phyloP scores from a whole-genome alignment of 73 alveolate species.

The Uronychia setigera region DNA sequence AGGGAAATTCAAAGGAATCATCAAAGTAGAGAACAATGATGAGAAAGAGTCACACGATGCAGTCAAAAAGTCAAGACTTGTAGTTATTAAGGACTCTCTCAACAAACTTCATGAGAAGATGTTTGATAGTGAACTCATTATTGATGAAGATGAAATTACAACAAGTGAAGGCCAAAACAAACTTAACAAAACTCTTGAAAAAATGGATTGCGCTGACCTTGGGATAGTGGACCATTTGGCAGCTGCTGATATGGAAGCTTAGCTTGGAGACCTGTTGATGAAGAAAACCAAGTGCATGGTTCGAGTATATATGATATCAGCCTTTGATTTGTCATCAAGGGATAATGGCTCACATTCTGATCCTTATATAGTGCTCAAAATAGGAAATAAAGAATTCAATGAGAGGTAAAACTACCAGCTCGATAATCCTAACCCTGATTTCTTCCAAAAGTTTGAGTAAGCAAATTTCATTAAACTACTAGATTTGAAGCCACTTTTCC shows the following conservation, averaged over 20 bases:
- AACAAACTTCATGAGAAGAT: slow-evolving; percentile 1
- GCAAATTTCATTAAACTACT: not conserved
- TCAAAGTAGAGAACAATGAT: slow-evolving; percentile 41
- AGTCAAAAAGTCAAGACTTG: slow-evolving; percentile 25
- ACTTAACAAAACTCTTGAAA: slow-evolving; percentile 14
- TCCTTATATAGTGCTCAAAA: slow-evolving; percentile 91
- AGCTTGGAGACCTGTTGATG: slow-evolving; percentile 65
- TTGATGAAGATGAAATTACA: slow-evolving; percentile 34
- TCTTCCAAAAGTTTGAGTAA: slow-evolving; percentile 80
- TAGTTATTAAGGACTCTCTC: slow-evolving; percentile 21
- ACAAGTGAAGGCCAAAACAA: slow-evolving; percentile 49
- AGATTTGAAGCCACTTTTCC: slow-evolving; percentile 66
- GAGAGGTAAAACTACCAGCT: slow-evolving; percentile 72
- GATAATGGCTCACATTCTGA: slow-evolving; percentile 92
- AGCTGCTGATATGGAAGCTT: slow-evolving; percentile 26
- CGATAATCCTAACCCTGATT: slow-evolving; percentile 91
- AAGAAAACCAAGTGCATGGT: slow-evolving; percentile 69
- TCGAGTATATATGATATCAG: slow-evolving; percentile 84
- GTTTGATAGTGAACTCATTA: slow-evolving; percentile 19
- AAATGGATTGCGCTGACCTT: slow-evolving; percentile 35
- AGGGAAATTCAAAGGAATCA: slow-evolving; percentile 65
- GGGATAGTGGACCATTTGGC: slow-evolving; percentile 42
- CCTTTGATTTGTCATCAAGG: slow-evolving; percentile 89
- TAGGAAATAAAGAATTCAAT: slow-evolving; percentile 79
- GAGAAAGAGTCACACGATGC: slow-evolving; percentile 13